Percentiles rank a stretch among this genome's conserved stretches.
phyloP scores from a whole-genome alignment of 1,284 basidiomycete species.

The Sporisorium graminicola region DNA sequence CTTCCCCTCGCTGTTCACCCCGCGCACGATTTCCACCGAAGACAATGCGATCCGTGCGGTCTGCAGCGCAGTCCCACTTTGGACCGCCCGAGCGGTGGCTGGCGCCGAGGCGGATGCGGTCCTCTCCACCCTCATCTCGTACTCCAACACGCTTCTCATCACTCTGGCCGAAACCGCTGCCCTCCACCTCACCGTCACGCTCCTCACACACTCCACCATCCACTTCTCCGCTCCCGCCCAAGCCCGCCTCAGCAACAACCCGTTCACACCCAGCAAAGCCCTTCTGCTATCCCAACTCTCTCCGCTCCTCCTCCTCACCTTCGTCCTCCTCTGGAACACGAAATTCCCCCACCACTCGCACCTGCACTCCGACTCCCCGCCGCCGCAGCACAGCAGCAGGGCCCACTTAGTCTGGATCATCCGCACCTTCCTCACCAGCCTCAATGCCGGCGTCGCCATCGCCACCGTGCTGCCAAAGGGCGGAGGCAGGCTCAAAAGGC shows the following conservation, averaged over 20 bases:
- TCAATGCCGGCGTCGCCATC: conserved; percentile 50
- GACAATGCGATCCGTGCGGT: background rate
- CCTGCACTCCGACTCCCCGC: background rate
- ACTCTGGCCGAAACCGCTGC: conserved; percentile 25
- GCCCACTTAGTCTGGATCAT: conserved; percentile 69
- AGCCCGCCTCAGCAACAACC: background rate
- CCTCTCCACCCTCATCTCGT: conserved; percentile 28
- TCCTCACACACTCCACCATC: no score
- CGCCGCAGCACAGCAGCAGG: background rate
- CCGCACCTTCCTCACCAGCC: conserved; percentile 61
- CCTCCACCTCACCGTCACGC: conserved; percentile 19
- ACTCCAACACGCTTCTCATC: conserved; percentile 26
- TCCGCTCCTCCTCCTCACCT: conserved; percentile 84
- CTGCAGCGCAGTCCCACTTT: conserved; percentile 16
- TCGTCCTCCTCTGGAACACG: conserved; percentile 84
- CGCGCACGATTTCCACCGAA: background rate
- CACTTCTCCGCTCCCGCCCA: background rate
- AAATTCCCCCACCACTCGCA: conserved; percentile 47
- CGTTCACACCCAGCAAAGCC: conserved; percentile 78
- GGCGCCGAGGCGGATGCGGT: background rate
- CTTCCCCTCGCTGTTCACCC: conserved; percentile 26
- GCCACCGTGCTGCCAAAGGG: conserved; percentile 15
- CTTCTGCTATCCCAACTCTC: conserved; percentile 87
- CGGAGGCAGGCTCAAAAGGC: background rate
- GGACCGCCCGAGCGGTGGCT: background rate